Percentiles rank a stretch among this genome's conserved stretches.
Conservation (phyloP, 1,139 yeast genomes). For the Blastobotrys buckinghamii region DNA sequence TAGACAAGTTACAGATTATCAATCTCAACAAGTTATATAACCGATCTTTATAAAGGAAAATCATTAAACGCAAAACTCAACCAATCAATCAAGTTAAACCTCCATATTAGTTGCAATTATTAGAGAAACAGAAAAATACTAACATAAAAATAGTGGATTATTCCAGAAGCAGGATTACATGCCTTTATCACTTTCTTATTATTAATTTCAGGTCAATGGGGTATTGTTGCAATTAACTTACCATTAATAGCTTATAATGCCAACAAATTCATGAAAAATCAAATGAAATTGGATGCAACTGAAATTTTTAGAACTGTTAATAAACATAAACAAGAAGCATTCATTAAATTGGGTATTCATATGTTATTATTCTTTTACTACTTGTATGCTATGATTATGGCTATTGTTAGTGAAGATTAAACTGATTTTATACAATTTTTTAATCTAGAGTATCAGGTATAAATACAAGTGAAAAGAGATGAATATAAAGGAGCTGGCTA, state of each 20-base stretch:
- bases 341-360: slow-evolving; percentile 81
- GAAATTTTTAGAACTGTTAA: slow-evolving; percentile 89
- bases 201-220: slow-evolving; percentile 81
- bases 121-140: not conserved
- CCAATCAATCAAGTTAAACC: too few species aligned
- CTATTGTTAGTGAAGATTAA: slow-evolving; percentile 44
- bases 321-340: slow-evolving; percentile 82
- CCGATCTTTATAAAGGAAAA: too few species aligned
- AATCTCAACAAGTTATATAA: too few species aligned
- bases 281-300: slow-evolving; percentile 85
- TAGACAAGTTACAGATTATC: too few species aligned
- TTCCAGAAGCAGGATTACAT: slow-evolving; percentile 81
- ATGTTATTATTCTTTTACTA: slow-evolving; percentile 84
- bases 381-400: slow-evolving; percentile 90
- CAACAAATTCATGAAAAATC: slow-evolving; percentile 60
- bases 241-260: slow-evolving; percentile 77
- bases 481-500: too few species aligned
- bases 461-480: too few species aligned
- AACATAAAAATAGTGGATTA: slow-evolving; percentile 41
- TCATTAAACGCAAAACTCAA: too few species aligned
- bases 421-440: not conserved
- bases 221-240: slow-evolving; percentile 68
- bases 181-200: slow-evolving; percentile 60
- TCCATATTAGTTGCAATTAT: too few species aligned
- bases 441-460: too few species aligned